Conservation (phyloP, 2,329 filamentous ascomycete species). For the Penicillium janthinellum region DNA sequence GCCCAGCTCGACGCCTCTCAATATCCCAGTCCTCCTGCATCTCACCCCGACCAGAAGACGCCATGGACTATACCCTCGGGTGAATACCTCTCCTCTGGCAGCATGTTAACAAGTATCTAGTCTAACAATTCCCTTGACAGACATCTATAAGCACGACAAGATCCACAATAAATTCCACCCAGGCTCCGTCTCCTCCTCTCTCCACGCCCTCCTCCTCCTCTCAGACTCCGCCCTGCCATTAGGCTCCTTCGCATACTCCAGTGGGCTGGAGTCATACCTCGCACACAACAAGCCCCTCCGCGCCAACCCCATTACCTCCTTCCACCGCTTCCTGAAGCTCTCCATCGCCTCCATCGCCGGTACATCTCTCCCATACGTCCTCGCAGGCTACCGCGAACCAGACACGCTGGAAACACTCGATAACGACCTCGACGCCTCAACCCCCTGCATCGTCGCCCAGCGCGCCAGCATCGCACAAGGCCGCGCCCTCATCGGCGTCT, state of each 20-base stretch:
- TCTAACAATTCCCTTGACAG: not conserved
- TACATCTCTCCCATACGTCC: slow-evolving; percentile 62
- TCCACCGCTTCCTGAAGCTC: slow-evolving; percentile 59
- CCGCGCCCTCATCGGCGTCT: slow-evolving; percentile 59
- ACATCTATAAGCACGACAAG: slow-evolving; percentile 1
- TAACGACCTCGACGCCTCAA: slow-evolving; percentile 65
- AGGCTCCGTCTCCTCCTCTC: slow-evolving; percentile 23
- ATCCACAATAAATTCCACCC: slow-evolving; percentile 12
- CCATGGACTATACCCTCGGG: slow-evolving; percentile 14
- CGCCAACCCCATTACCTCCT: slow-evolving; percentile 43
- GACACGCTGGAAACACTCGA: slow-evolving; percentile 55
- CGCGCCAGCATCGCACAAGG: slow-evolving; percentile 64
- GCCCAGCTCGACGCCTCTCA: slow-evolving; percentile 38
- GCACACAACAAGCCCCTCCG: slow-evolving; percentile 55
- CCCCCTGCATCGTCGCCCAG: slow-evolving; percentile 63
- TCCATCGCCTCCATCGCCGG: slow-evolving; percentile 60
- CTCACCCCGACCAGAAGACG: slow-evolving; percentile 13
- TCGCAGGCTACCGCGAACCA: slow-evolving; percentile 57
- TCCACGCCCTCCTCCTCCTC: slow-evolving; percentile 61
- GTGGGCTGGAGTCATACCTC: slow-evolving; percentile 65
- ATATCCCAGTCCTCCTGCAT: slow-evolving; percentile 22
- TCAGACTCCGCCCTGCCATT: slow-evolving; percentile 66
- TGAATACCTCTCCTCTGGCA: not conserved
- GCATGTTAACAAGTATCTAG: not conserved
- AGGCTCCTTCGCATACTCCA: slow-evolving; percentile 67